phyloP scores from a whole-genome alignment of 208 protist species.

The Leishmania braziliensis region DNA sequence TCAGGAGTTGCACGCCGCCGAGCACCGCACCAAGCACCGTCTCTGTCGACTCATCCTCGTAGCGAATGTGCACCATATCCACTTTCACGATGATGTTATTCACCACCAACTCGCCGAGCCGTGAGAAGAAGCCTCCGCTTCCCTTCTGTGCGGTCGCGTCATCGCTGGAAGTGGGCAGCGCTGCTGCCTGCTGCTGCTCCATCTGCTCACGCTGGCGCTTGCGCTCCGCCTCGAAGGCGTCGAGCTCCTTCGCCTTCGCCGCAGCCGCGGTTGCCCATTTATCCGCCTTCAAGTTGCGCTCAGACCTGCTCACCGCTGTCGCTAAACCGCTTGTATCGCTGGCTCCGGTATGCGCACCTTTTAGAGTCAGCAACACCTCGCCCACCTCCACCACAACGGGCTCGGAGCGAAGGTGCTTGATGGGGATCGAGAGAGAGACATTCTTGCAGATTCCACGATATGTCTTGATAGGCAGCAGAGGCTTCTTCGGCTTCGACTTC shows the following conservation, averaged over 20 bases:
- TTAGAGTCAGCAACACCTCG: constrained; percentile 76
- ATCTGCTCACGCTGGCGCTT: constrained; percentile 43
- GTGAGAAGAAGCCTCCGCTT: constrained; percentile 62
- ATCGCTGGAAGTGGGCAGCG: not conserved
- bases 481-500: constrained; percentile 13
- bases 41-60: constrained; percentile 68
- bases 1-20: constrained; percentile 74
- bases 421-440: constrained; percentile 74
- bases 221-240: constrained; percentile 76
- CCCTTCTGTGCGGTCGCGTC: not conserved
- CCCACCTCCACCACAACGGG: constrained; percentile 83
- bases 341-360: constrained; percentile 16
- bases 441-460: constrained; percentile 84
- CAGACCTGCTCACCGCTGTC: not conserved
- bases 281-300: constrained; percentile 42
- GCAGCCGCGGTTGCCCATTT: constrained; percentile 49
- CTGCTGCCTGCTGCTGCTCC: constrained; percentile 20
- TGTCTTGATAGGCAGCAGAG: constrained; percentile 37
- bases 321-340: not conserved
- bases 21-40: constrained; percentile 77
- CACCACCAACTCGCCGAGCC: constrained; percentile 79
- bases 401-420: constrained; percentile 78
- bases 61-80: constrained; percentile 82
- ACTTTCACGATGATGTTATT: constrained; percentile 91
- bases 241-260: constrained; percentile 61